phyloP scores from a whole-genome alignment of 176 grass and related monocot species.

The Eragrostis nindensis region DNA sequence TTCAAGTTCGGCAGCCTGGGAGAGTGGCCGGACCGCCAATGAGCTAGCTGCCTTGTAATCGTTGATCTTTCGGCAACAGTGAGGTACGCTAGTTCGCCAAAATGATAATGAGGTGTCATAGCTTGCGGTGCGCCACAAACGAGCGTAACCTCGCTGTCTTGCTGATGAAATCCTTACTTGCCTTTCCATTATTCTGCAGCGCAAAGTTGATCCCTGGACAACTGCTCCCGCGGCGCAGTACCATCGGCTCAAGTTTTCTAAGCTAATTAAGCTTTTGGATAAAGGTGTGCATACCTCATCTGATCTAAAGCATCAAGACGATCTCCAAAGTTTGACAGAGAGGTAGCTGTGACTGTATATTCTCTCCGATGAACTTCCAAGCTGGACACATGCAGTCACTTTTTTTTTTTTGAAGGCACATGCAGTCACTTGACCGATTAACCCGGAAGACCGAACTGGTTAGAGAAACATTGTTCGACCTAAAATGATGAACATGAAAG shows the following conservation, averaged over 20 bases:
- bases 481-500: neutral
- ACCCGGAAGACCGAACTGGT: neutral
- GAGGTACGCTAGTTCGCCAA: neutral
- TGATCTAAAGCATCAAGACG: slow-evolving; percentile 3
- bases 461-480: neutral
- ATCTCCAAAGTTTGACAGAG: slow-evolving; percentile 2
- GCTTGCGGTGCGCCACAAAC: neutral
- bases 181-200: slow-evolving; percentile 21
- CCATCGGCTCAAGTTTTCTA: slow-evolving; percentile 26
- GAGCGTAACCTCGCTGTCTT: slow-evolving; percentile 39
- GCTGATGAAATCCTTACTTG: slow-evolving; percentile 19
- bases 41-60: neutral
- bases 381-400: neutral
- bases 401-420: no score
- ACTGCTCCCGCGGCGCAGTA: slow-evolving; percentile 14
- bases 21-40: neutral
- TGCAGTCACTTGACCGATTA: neutral
- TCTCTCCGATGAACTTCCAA: slow-evolving; percentile 1
- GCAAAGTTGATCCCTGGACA: slow-evolving; percentile 31
- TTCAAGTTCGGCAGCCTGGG: no score
- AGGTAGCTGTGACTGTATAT: slow-evolving; percentile 24
- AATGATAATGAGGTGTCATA: neutral
- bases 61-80: neutral
- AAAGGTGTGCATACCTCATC: slow-evolving; percentile 27
- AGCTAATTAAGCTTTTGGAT: neutral